Base-by-base conservation (phyloP, 805 yeast species). In the Starmerella geochares region DNA sequence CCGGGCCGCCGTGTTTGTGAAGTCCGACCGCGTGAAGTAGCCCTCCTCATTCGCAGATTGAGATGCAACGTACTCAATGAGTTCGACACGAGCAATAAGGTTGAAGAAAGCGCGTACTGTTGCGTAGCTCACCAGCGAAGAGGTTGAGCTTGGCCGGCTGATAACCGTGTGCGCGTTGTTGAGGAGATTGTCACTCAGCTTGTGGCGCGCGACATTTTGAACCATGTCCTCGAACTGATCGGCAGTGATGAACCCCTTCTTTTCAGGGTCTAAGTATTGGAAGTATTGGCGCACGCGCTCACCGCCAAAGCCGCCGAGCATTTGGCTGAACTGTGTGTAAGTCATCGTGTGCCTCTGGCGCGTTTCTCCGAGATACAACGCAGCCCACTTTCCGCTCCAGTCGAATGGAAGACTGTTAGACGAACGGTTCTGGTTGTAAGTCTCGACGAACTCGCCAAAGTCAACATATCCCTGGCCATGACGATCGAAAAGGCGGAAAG, bases 221-320 rank as follows among this genome's bases (percentile, higher is more conserved):
- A 70, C 62, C 52, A 70, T 65, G 25, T 49, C 56, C 58, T 67
- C 67, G 57, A 70, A 70, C 56, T 71, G 65, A 23, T 65, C 67
- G 11, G 71, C 67, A 21, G 65, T 58, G 44, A 70, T 71, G 58
- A 56, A 71, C 3, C 74, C 74, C 19, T 67, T 54, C 45, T 66
- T 56, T 14, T 49, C 40, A 33, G 53, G 58, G 61, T 70, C 74
- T 51, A 58, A 67, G 55, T 58, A 51, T 52, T 58, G 62, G 62
- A 71, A 70, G 39, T 71, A 71, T 62, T 70, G 74, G 27, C 74
- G 65, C 25, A 70, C 71, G n/a, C 74, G 70, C 57, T 70, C 74
- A 28, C 74, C 74, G 38, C 66, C 62, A 31, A 70, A 60, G n/a
- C 73, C 74, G 39, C 65, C 61, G 41, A 70, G 63, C 74, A 70